phyloP scores from a whole-genome alignment of 306 rosid genomes.

The Sechiopsis laciniata region DNA sequence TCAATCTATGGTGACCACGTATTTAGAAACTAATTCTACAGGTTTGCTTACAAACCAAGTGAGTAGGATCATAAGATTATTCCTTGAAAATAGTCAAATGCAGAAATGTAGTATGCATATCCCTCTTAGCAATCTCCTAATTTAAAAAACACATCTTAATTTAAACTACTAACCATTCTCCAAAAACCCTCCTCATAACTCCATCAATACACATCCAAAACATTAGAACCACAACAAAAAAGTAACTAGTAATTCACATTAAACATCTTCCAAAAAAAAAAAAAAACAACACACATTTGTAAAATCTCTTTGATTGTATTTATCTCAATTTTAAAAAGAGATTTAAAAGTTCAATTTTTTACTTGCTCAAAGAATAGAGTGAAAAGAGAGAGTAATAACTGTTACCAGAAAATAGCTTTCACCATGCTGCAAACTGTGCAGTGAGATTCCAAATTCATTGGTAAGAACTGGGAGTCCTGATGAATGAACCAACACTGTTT shows the following conservation, averaged over 20 bases:
- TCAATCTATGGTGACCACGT: no score
- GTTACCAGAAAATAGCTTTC: conserved; percentile 85
- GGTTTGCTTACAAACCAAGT: no score
- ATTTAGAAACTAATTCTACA: no score
- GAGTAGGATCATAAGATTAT: no score
- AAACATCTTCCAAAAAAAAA: background rate
- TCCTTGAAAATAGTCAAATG: no score
- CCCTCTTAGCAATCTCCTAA: no score
- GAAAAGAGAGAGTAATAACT: background rate
- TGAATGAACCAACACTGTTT: conserved; percentile 61
- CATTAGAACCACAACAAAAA: no score
- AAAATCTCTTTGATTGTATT: background rate
- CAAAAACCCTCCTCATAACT: background rate
- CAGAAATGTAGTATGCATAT: no score
- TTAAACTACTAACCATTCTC: no score
- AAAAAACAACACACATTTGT: background rate
- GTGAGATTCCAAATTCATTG: conserved; percentile 65
- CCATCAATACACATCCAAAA: no score
- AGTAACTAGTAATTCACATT: background rate
- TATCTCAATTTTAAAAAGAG: background rate
- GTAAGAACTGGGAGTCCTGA: conserved; percentile 63
- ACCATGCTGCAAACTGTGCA: conserved; percentile 62
- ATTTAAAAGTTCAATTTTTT: background rate
- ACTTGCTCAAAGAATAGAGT: background rate
- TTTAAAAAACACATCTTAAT: no score